A percentile compares a stretch with the other conserved stretches of the same genome.
phyloP scores from a whole-genome alignment of 2,329 filamentous ascomycete species.

The Chrysosporium queenslandicum region DNA sequence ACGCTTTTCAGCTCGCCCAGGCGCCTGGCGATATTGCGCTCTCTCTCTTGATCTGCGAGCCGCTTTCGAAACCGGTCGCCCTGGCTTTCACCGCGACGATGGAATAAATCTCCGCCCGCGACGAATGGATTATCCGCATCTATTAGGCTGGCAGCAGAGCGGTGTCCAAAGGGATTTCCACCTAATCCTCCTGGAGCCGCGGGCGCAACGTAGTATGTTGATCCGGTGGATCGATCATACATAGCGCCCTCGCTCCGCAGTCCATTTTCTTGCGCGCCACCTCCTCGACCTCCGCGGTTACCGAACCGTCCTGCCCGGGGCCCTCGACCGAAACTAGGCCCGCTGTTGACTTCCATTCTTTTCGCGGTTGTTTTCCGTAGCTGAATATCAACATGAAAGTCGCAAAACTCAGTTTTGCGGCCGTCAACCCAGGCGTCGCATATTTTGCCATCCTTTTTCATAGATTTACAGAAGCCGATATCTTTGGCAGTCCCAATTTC shows the following conservation, averaged over 20 bases:
- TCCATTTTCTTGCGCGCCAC: slow-evolving; percentile 21
- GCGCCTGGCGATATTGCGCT: slow-evolving; percentile 37
- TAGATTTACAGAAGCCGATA: slow-evolving; percentile 74
- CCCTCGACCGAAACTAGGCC: slow-evolving; percentile 39
- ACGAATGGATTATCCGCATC: slow-evolving; percentile 38
- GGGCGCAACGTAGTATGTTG: slow-evolving; percentile 38
- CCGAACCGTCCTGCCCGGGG: slow-evolving; percentile 19
- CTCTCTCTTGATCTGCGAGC: slow-evolving; percentile 35
- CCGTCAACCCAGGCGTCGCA: slow-evolving; percentile 82
- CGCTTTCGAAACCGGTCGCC: slow-evolving; percentile 36
- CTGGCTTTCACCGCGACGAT: slow-evolving; percentile 33
- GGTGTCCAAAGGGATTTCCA: slow-evolving; percentile 6
- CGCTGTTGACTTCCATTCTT: slow-evolving; percentile 70
- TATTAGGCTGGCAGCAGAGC: slow-evolving; percentile 34
- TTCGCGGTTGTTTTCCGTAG: slow-evolving; percentile 58
- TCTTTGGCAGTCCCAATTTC: slow-evolving; percentile 80
- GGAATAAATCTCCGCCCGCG: slow-evolving; percentile 24
- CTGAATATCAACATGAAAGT: slow-evolving; percentile 79
- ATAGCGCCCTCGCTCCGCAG: slow-evolving; percentile 23
- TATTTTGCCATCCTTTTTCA: slow-evolving; percentile 71
- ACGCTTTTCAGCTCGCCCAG: slow-evolving; percentile 30
- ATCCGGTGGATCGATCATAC: slow-evolving; percentile 35
- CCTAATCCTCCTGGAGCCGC: slow-evolving; percentile 22
- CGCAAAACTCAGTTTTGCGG: slow-evolving; percentile 80
- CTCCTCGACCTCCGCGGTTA: slow-evolving; percentile 17